Percentiles rank a stretch among this genome's conserved stretches.
These are phyloP conservation scores for Hypsizygus ulmarius DNA, from an alignment of 1,284 basidiomycete genomes.

Conservation along the genomic window DNA sequence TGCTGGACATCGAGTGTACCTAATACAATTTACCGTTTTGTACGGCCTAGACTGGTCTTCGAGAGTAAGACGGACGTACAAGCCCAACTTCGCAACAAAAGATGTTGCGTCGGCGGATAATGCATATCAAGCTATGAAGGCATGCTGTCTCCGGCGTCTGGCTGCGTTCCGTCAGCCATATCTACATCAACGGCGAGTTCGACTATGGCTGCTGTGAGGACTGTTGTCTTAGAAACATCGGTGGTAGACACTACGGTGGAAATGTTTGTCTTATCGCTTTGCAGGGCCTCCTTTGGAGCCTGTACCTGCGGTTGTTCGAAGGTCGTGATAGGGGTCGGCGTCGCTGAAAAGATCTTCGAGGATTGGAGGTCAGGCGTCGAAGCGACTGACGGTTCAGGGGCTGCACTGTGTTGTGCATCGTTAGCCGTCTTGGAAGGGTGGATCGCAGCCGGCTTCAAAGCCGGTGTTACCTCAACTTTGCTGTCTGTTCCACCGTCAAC, in stretches of 20 bases:
- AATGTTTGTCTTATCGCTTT: constrained; percentile 7
- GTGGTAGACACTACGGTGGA: not conserved
- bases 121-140: constrained; percentile 10
- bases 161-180: constrained; percentile 16
- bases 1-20: constrained; percentile 14
- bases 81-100: constrained; percentile 3
- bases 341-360: constrained; percentile 5
- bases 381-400: constrained; percentile 10
- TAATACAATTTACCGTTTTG: constrained; percentile 12
- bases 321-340: constrained; percentile 16
- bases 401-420: constrained; percentile 12
- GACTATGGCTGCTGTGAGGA: constrained; percentile 11
- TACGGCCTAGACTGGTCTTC: constrained; percentile 5
- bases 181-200: constrained; percentile 11
- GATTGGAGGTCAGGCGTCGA: constrained; percentile 13
- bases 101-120: not conserved
- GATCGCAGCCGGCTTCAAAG: constrained; percentile 16
- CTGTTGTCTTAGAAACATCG: constrained; percentile 5
- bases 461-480: constrained; percentile 14
- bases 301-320: constrained; percentile 9
- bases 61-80: constrained; percentile 9
- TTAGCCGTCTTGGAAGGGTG: constrained; percentile 16
- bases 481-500: constrained; percentile 19
- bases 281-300: constrained; percentile 8
- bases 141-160: not conserved